Evolutionary conservation across 2,329 filamentous ascomycete species (phyloP), one percentile per base, ranked within the genome.

Genomic region (Salinomyces thailandicus): DNA sequence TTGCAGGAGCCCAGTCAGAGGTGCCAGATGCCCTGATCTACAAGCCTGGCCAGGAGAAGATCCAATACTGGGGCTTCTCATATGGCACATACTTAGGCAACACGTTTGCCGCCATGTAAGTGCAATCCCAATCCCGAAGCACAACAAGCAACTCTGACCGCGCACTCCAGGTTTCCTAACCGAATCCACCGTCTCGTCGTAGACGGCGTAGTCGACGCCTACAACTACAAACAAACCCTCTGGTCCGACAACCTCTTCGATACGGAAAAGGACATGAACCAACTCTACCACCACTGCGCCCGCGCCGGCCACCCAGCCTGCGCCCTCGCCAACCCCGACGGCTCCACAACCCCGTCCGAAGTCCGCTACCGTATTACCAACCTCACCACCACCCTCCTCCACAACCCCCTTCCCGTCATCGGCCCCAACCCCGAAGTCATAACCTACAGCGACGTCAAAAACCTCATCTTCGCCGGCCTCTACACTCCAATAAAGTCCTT

Each of bases 21-120:
- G 31, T 42, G 2, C 33, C 22, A 2, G 18, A 18, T 12, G 17
- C 15, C 7, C 16, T 50, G 12, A 36, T 19, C 14, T 43, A 52
- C 42, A 43, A 52, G 41, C 33, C 41, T 38, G 54, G 55, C 8
- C 37, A 56, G 18, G 55, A 60, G 33, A 53, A 51, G 35, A 43
- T 71, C 11, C 57, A 47, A 22, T 53, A 51, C 32, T 50, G 42
- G 51, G 68, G 68, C 3, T 59, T 69, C 37, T 40, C 33, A 5
- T 72, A 72, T 35, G 69, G 69, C 1, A 65, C 67, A 0, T 57
- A 63, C 18, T 53, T 63, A 0, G 62, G 62, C 2, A 51, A 57
- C 34, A 62, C 61, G 0, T 66, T 62, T 34, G 60, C 62, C 12
- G 55, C 59, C 0, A 58, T 66, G 55, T 64, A 59, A 26, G 22